Evolutionary conservation across 1,284 basidiomycete species (phyloP).

Genomic region (Boletus semigastroideus): DNA sequence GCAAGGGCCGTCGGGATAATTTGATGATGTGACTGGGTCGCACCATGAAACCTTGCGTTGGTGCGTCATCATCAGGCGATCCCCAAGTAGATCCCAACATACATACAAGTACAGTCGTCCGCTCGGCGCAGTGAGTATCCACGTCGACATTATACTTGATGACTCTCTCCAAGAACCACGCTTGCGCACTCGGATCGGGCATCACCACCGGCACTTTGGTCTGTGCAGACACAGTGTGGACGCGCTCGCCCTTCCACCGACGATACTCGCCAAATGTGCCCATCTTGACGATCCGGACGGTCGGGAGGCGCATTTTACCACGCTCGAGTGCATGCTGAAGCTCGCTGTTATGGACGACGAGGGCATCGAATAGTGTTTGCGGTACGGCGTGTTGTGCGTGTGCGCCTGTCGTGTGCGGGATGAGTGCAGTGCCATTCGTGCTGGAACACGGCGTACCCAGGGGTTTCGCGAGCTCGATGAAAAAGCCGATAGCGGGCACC

Average conservation of each 20-base stretch:
- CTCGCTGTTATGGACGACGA: constrained; percentile 4
- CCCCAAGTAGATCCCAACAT: too few relatives aligned
- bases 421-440: neutral
- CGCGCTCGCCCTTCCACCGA: constrained; percentile 8
- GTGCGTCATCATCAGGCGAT: too few relatives aligned
- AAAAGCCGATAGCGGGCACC: constrained; percentile 14
- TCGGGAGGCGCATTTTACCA: constrained; percentile 11
- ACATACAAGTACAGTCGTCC: too few relatives aligned
- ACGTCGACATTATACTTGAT: neutral
- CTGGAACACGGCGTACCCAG: constrained; percentile 7
- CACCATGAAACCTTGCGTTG: too few relatives aligned
- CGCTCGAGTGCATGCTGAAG: neutral
- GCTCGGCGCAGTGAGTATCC: too few relatives aligned
- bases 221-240: constrained; percentile 8
- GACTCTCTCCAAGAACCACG: constrained; percentile 15
- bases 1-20: too few relatives aligned
- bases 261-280: constrained; percentile 22
- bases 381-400: neutral
- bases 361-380: constrained; percentile 11
- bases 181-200: constrained; percentile 1
- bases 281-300: constrained; percentile 14
- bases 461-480: constrained; percentile 17
- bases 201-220: constrained; percentile 21
- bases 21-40: too few relatives aligned
- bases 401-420: constrained; percentile 4